Percentiles rank a stretch among this genome's conserved stretches.
Conservation (phyloP, 1,139 yeast species). For the Candida sanyaensis region DNA sequence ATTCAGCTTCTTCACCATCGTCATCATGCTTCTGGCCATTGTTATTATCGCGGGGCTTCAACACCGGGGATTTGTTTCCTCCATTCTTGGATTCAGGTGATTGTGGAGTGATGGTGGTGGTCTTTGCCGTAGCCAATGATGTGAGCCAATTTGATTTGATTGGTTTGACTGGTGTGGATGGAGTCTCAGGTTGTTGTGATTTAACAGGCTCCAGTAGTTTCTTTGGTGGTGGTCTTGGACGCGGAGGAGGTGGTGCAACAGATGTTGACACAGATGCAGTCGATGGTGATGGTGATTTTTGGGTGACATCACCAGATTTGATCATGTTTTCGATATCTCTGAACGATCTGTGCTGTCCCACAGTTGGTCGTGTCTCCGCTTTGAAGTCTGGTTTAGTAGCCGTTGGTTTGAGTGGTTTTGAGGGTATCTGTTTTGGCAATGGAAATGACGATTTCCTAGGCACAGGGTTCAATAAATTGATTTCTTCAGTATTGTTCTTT, state of each 20-base stretch:
- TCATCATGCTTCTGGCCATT: not conserved
- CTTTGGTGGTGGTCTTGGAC: conserved; percentile 10
- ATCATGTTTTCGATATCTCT: conserved; percentile 23
- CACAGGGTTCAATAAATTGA: conserved; percentile 25
- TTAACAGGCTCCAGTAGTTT: conserved; percentile 5
- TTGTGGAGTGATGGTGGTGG: conserved; percentile 9
- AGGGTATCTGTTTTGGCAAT: not conserved
- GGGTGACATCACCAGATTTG: conserved; percentile 9
- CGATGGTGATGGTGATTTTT: conserved; percentile 7
- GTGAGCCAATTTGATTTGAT: conserved; percentile 9
- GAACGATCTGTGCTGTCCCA: conserved; percentile 20
- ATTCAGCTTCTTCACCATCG: not conserved
- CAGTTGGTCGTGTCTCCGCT: not conserved
- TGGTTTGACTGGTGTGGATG: conserved; percentile 1
- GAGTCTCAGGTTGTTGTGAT: conserved; percentile 5
- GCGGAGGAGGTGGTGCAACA: not conserved
- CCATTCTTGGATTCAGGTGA: conserved; percentile 4
- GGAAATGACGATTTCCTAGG: conserved; percentile 14
- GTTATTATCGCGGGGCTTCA: not conserved
- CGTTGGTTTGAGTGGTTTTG: not conserved
- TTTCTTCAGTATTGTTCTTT: conserved; percentile 11
- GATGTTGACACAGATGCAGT: not conserved
- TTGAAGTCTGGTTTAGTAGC: not conserved
- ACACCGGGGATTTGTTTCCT: not conserved
- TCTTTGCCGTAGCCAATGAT: conserved; percentile 5